Evolutionary conservation across 192 early-diverging fungal genomes (phyloP), one percentile per base, ranked within the genome.

Genomic region (Chytriomyces confervae): DNA sequence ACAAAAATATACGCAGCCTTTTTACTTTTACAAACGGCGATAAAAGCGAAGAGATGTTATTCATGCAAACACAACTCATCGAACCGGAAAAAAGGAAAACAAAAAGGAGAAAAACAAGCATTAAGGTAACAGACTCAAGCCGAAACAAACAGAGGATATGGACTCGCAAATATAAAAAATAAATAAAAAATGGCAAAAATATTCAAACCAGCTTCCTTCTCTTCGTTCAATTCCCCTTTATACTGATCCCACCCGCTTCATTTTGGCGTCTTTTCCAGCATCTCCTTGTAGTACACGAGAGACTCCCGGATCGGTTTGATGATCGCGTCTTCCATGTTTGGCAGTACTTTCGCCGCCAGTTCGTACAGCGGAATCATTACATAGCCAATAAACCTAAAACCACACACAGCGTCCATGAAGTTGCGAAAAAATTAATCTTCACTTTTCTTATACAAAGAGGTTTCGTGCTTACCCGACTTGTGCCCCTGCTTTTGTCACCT

Each of bases 281-380:
- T 71, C 5, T 64, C 68, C 62, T 85, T 85, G 79, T 85, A 85
- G 51, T 81, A 83, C 5, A 68, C 66, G 36, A 85, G 62, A 1
- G 84, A 82, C 48, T 81, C 64, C 61, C 72, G 46, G 44, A 85
- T 82, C 49, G 84, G 84, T 20, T 46, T 50, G 24, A 85, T 81
- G 64, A 85, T 65, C 7, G 76, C 61, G 43, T 79, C 80, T 18
- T 84, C 82, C 84, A 85, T 85, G 69, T 85, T 79, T 27, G 86
- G 86, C 60, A 86, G 57, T 8, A 89, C 83, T 47, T 86, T 86
- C 11, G 81, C 68, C 8, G 83, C 76, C 2, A 82, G 80, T 71
- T 89, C 88, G 73, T 86, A 89, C 2, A 89, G 78, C 47, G 88
- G 88, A 72, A 89, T 84, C 83, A 89, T 81, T 8, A 89, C 88